Conservation (phyloP, 2,329 filamentous ascomycete genomes). For the Dothideomycetes sp. region DNA sequence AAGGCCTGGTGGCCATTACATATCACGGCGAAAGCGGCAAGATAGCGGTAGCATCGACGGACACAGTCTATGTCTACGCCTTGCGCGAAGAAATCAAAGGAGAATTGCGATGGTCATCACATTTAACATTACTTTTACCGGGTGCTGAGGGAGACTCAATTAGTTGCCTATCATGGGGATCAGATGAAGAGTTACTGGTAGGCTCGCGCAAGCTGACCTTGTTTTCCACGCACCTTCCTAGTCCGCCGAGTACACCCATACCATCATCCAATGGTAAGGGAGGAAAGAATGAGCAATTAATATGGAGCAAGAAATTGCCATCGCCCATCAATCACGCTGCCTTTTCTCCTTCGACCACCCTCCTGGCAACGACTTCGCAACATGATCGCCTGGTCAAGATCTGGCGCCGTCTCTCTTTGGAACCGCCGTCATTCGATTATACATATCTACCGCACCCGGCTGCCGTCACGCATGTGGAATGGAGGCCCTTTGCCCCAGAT, state of each 20-base stretch:
- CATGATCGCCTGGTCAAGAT: slow-evolving; percentile 82
- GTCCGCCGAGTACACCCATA: slow-evolving; percentile 16
- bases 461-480: slow-evolving; percentile 71
- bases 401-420: slow-evolving; percentile 81
- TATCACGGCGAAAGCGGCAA: slow-evolving; percentile 77
- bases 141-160: slow-evolving; percentile 33
- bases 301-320: slow-evolving; percentile 68
- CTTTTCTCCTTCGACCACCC: slow-evolving; percentile 76
- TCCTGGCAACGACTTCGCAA: slow-evolving; percentile 70
- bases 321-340: slow-evolving; percentile 62
- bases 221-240: slow-evolving; percentile 43
- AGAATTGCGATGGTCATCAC: slow-evolving; percentile 60
- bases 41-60: slow-evolving; percentile 63
- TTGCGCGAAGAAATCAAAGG: slow-evolving; percentile 63
- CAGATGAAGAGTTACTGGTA: slow-evolving; percentile 71
- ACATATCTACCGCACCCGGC: slow-evolving; percentile 79
- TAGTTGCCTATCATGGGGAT: slow-evolving; percentile 72
- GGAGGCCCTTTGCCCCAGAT: slow-evolving; percentile 63
- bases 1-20: slow-evolving; percentile 61
- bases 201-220: slow-evolving; percentile 60
- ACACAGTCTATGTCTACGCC: slow-evolving; percentile 63
- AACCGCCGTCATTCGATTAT: slow-evolving; percentile 80
- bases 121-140: slow-evolving; percentile 45
- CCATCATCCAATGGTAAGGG: background rate
- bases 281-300: slow-evolving; percentile 37